Evolutionary conservation across 805 yeast genomes (phyloP).

Genomic region (Teunomyces cretensis): DNA sequence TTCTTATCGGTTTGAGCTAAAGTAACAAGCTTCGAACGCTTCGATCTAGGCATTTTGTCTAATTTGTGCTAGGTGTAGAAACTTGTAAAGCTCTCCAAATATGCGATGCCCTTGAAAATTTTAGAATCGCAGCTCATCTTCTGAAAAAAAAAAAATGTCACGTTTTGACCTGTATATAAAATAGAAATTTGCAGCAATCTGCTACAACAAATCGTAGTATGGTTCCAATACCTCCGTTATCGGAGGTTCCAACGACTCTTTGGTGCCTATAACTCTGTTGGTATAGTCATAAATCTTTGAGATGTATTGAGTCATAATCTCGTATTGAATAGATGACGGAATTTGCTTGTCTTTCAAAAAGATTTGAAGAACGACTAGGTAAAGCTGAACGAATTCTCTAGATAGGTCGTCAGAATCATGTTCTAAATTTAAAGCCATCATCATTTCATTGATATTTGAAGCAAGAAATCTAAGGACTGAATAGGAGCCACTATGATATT

Average conservation of each 20-base stretch:
- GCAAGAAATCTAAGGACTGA: background rate
- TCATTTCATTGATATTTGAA: background rate
- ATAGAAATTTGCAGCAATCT: conserved; percentile 1
- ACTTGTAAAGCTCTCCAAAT: conserved; percentile 1
- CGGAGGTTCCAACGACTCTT: background rate
- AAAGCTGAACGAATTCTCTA: conserved; percentile 12
- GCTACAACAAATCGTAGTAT: background rate
- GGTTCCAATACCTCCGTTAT: background rate
- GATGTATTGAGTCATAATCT: conserved; percentile 13
- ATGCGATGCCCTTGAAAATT: conserved; percentile 5
- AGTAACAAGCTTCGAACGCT: conserved; percentile 93
- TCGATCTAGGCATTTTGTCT: conserved; percentile 87
- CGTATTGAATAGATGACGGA: conserved; percentile 16
- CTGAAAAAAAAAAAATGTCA: conserved; percentile 12
- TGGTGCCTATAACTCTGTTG: background rate
- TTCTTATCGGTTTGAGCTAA: conserved; percentile 95
- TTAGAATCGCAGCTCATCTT: conserved; percentile 24
- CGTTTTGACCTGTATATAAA: conserved; percentile 8
- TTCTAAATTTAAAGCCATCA: background rate
- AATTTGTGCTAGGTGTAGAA: background rate
- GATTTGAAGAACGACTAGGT: conserved; percentile 13
- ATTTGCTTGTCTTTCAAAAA: conserved; percentile 13
- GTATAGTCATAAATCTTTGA: conserved; percentile 1
- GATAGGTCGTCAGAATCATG: background rate
- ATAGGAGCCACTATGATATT: conserved; percentile 5